Base-by-base conservation (phyloP, 768 basidiomycete genomes). In the Mycena kentingensis region DNA sequence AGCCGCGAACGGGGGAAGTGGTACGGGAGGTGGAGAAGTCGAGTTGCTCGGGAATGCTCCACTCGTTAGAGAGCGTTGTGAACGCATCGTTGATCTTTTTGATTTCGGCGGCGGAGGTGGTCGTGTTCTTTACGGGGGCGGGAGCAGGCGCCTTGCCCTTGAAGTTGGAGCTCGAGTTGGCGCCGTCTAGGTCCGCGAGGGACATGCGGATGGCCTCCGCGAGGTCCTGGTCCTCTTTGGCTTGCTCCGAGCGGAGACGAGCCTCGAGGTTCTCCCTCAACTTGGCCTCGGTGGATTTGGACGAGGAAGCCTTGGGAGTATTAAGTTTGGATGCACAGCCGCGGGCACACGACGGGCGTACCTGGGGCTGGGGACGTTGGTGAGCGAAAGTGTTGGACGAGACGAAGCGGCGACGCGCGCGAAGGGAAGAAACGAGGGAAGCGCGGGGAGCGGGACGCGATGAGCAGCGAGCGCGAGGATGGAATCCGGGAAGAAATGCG, bases 1-100 rank as follows among this genome's bases (percentile, higher is more conserved):
- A 51, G 29, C 52, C 36, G 18, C 64, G 55, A 15, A 42, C 51
- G n/a, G 60, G 58, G 13, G 63, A 42, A n/a, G 66, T 42, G 26
- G 73, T 62, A 48, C 73, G 68, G 21, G 74, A 63, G 29, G 71
- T 60, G 54, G 69, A 63, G 55, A 82, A 79, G 24, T 78, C 73
- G 24, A 77, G 68, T 19, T 67, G 63, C 22, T 63, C 36, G 15
- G 76, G 77, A 55, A 78, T 75, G 32, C 55, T 60, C 46, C 77
- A 78, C 5, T 75, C 74, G 48, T 59, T 41, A 25, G 70, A 62
- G 45, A 76, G 67, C 15, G 70, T 44, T 24, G 55, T 60, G 57
- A 81, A 77, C 8, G 69, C 63, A 16, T 70, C 64, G 57, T 78
- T 73, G 55, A 82, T 73, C 29, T 63, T 70, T 24, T 60, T 49